Base-by-base conservation (phyloP, 331 rosid genomes). In the Cydonia oblonga region DNA sequence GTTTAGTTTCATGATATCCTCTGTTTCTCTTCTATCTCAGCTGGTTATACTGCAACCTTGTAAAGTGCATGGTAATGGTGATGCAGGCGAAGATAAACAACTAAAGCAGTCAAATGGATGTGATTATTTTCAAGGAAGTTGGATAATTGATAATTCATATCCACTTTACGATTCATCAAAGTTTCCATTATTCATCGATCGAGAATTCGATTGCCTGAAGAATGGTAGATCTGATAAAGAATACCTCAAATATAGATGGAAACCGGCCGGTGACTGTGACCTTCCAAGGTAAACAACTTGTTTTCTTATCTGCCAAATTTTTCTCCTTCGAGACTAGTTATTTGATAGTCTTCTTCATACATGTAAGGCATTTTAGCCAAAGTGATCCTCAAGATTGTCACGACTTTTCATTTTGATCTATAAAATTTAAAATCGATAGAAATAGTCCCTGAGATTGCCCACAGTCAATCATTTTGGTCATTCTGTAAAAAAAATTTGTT, bases 211-310 rank as follows among this genome's bases (percentile, higher is more conserved):
- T 3, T 85, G 85, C 73, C 71, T 52, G 54, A 77, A 65, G 28
- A 82, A 85, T 60, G 85, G 87, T 52, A 81, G 87, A 23, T 66
- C 76, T 5, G 81, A 85, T 57, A 52, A 23, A 9, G 15, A 22
- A 1, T 82, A 85, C 52, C 87, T 77, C 76, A 80, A 75, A 19
- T 75, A 72, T 46, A 77, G 78, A 85, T 85, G 89, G 87, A 78
- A 82, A 58, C 85, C 89, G 14, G 44, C 49, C 22, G 5, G 13
- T 9, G 66, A 57, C 42, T 85, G 89, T 69, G 29, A 54, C 26
- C 25, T 82, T 24, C 84, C 87, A 53, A 82, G 89, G 76, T 69
- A 44, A 56, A 24, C 19, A 59, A 25, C 16, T 59, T 20, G 18
- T 56, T 20, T 22, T 22, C 62, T 22, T 56, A 22, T 51, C 56